Conservation (phyloP, 257 asterid genomes). For the Solanum sitiens region DNA sequence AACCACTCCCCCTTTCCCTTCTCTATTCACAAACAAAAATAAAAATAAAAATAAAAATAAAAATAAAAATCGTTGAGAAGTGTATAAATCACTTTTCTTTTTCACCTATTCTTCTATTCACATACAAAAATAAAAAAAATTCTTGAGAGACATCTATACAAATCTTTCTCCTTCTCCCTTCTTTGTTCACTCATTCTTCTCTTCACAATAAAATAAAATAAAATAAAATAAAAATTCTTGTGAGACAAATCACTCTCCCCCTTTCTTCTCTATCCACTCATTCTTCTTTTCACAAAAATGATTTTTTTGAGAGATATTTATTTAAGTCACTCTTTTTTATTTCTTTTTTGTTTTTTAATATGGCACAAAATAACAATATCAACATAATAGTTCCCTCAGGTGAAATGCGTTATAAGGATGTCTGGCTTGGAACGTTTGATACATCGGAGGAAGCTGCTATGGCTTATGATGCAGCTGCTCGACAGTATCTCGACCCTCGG, state of each 20-base stretch:
- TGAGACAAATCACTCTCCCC: too few relatives aligned
- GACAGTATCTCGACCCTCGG: background rate
- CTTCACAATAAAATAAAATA: background rate
- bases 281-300: too few relatives aligned
- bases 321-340: too few relatives aligned
- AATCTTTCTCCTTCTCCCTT: background rate
- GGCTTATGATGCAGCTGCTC: background rate
- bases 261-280: too few relatives aligned
- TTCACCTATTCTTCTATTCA: background rate
- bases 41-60: too few relatives aligned
- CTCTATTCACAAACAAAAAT: background rate
- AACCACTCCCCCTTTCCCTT: background rate
- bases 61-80: background rate
- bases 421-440: background rate
- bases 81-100: background rate
- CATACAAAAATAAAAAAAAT: background rate
- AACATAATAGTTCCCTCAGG: too few relatives aligned
- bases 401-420: background rate
- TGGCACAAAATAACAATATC: too few relatives aligned
- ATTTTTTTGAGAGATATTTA: too few relatives aligned
- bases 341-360: too few relatives aligned
- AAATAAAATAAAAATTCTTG: background rate
- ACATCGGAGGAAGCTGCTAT: background rate
- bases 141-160: background rate
- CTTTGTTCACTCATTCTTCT: background rate